Base-by-base conservation (phyloP, 75 land plant genomes). In the Selaginella tamariscina region DNA sequence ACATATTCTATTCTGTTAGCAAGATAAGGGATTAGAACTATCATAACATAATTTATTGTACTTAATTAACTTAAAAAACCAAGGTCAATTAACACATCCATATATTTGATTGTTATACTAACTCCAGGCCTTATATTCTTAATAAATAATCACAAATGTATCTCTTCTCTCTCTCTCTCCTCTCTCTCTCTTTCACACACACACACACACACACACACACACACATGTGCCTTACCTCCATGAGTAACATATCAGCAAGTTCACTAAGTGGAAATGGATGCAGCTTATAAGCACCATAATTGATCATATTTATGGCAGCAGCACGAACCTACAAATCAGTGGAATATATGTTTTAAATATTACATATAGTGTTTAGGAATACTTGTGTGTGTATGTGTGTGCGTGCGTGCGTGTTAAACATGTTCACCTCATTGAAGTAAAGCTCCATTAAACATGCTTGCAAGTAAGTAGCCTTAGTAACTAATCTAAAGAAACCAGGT, bases 401-500 rank as follows among this genome's bases (percentile, higher is more conserved):
- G 31, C 20, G 21, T 20, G 32, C 66, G 20, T 49, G 18, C 20
- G 54, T 49, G 20, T 49, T 49, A 20, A 11, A 49, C 54, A 20
- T 49, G 11, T 49, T 29, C 62, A 88, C 93, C 84, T 88, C 84
- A 72, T 74, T 81, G 24, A 92, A 73, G 44, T 75, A 78, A 44
- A 83, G 80, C 69, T 88, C 94, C 66, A 92, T 66, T 1, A 92
- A 80, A 79, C 82, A 92, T 44, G 79, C 83, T 71, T 92, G 94
- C 5, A 88, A 72, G 66, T 77, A 77, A 2, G 89, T 80, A 65
- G 94, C 84, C 63, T 81, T 81, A 18, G 69, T 71, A 24, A 75
- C 81, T n/a, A 72, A 26, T 21, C 54, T 32, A 56, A 88, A 78
- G 77, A 92, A 92, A 24, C 72, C 74, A 69, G 64, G 80, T 70